Base-by-base conservation (phyloP, 2,329 filamentous ascomycete genomes). In the Helotiales sp. region DNA sequence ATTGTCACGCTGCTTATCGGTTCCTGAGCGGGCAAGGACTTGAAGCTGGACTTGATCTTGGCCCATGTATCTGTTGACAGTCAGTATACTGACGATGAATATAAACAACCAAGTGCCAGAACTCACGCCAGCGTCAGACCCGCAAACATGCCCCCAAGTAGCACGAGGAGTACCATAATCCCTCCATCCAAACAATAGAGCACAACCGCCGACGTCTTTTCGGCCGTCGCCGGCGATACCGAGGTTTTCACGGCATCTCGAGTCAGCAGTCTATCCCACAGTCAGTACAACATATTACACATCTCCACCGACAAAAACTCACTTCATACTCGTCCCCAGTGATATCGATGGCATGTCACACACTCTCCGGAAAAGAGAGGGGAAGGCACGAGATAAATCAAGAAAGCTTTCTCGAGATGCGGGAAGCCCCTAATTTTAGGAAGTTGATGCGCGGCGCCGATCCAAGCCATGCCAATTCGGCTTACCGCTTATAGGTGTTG, bases 21-120 rank as follows among this genome's bases (percentile, higher is more conserved):
- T 87, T 42, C 89, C 86, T 53, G 95, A 95, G 31, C 87, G 85
- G 51, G 91, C 86, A 61, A 98, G 88, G 63, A 98, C 93, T 75
- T 96, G 92, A 13, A 98, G 83, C 72, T 97, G 96, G 69, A 97
- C 93, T 75, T 95, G 93, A 76, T 98, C 93, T 77, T 91, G 83
- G 66, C 68, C 75, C 71, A 73, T 73, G 31, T 70, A 65, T 27
- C 70, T 72, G 44, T 13, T 15, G 17, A 19, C 5, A 22, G 40
- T n/a, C n/a, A n/a, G n/a, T n/a, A n/a, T n/a, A n/a, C n/a, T n/a
- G n/a, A n/a, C n/a, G n/a, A n/a, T n/a, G n/a, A n/a, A n/a, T n/a
- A n/a, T n/a, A n/a, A n/a, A n/a, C n/a, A n/a, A n/a, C n/a, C n/a
- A 27, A 12, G 19, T 27, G 13, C 29, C 54, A 31, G 51, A 48